Evolutionary conservation across 2,329 filamentous ascomycete genomes (phyloP).

Genomic region (Fusarium subglutinans): DNA sequence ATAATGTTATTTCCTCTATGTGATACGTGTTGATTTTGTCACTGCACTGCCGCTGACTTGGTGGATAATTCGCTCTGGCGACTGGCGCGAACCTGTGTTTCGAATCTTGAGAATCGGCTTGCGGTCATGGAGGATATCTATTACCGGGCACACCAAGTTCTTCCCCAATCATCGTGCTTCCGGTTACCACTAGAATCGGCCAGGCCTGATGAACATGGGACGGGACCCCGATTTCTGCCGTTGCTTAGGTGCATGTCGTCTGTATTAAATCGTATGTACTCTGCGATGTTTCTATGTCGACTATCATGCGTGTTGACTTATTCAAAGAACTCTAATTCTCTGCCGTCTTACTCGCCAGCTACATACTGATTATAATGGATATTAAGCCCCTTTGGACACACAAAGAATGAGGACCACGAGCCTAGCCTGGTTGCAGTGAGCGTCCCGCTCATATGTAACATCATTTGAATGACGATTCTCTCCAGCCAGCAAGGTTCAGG

Average conservation of each 20-base stretch:
- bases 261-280: background rate
- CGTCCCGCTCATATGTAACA: background rate
- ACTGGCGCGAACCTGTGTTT: background rate
- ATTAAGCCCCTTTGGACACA: background rate
- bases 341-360: slow-evolving; percentile 3
- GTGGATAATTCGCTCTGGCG: background rate
- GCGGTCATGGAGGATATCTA: background rate
- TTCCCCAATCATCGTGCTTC: slow-evolving; percentile 5
- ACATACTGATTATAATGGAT: background rate
- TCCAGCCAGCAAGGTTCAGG: slow-evolving; percentile 6
- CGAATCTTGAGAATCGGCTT: background rate
- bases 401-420: slow-evolving; percentile 14
- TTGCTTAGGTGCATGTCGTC: slow-evolving; percentile 12
- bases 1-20: background rate
- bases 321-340: slow-evolving; percentile 11
- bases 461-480: slow-evolving; percentile 7
- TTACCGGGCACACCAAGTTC: background rate
- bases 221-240: slow-evolving; percentile 30
- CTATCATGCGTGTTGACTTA: slow-evolving; percentile 32
- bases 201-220: slow-evolving; percentile 1
- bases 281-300: slow-evolving; percentile 28
- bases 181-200: slow-evolving; percentile 6
- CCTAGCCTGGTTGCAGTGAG: background rate
- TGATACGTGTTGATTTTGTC: background rate
- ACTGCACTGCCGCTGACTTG: background rate